phyloP scores from a whole-genome alignment of 345 rosid species.

The Heritiera fomes region DNA sequence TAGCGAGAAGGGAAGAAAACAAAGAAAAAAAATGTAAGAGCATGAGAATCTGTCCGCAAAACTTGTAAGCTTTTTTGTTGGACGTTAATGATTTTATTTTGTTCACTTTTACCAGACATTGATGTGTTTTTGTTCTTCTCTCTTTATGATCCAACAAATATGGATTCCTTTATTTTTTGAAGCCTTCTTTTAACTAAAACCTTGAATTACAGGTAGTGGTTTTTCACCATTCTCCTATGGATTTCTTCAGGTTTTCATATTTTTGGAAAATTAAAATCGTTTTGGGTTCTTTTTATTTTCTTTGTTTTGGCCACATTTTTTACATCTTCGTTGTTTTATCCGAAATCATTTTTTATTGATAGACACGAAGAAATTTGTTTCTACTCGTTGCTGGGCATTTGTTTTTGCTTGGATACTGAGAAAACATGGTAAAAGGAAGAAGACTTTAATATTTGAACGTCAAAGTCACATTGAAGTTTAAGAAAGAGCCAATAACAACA shows the following conservation, averaged over 20 bases:
- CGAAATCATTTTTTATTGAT: background rate
- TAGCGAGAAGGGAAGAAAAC: too few relatives aligned
- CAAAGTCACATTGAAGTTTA: conserved; percentile 6
- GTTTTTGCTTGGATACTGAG: conserved; percentile 17
- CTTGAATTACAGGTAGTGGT: background rate
- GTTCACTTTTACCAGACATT: background rate
- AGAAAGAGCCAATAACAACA: background rate
- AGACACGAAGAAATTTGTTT: conserved; percentile 1
- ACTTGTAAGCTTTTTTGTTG: background rate
- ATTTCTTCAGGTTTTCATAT: background rate
- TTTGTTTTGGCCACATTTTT: too few relatives aligned
- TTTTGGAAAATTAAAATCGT: background rate
- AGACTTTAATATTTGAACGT: background rate
- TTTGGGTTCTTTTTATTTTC: background rate
- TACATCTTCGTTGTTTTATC: background rate
- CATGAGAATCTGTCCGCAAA: background rate
- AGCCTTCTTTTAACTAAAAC: background rate
- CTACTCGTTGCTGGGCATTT: background rate
- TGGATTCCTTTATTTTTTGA: background rate
- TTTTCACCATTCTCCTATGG: background rate
- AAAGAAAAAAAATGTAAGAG: background rate
- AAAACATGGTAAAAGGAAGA: background rate
- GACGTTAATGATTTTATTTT: too few relatives aligned
- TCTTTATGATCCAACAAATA: background rate
- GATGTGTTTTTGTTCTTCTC: background rate